Evolutionary conservation across 106 monocot species (phyloP), one percentile per base, ranked within the genome.

Genomic region (Dendrobium chrysotoxum): DNA sequence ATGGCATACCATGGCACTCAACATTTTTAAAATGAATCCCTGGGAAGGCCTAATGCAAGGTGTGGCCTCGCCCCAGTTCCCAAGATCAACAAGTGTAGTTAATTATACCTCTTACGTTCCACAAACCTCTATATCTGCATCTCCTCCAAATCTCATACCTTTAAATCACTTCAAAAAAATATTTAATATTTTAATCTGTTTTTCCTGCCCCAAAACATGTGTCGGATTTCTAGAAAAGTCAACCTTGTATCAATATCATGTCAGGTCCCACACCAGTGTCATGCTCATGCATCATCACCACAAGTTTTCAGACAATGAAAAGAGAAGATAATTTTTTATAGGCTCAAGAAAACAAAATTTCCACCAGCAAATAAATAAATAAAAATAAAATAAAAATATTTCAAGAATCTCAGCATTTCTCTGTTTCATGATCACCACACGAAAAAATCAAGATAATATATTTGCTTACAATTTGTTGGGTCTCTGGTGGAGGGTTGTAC

Each of bases 401-500:
- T 35, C 35, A 35, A 35, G 44, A 44, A 44, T 44, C 8, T 9
- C 15, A 18, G 5, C 20, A 20, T 10, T 78, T 58, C 50, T 55
- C 16, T 38, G 0, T 35, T 57, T 54, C 39, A n/a, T 65, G 42
- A 31, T 10, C 79, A 79, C 12, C 8, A 66, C 4, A 21, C 13
- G 45, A 47, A 40, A 58, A 70, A 70, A 45, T 26, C 42, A 53
- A 79, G 18, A 53, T 1, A 44, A 79, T 21, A 23, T 72, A n/a
- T 55, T 76, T 53, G 84, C 94, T 91, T 88, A 99, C 99, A 90
- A 89, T 92, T 82, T 85, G 71, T 64, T 87, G 90, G n/a, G 95
- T 88, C 83, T 91, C 90, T 9, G 84, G 85, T 46, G 66, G 70
- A 83, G 99, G 99, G 35, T 75, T 77, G 82, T 93, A 99, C 1